phyloP scores from a whole-genome alignment of 2,329 filamentous ascomycete species.

The Ophiostoma piceae region DNA sequence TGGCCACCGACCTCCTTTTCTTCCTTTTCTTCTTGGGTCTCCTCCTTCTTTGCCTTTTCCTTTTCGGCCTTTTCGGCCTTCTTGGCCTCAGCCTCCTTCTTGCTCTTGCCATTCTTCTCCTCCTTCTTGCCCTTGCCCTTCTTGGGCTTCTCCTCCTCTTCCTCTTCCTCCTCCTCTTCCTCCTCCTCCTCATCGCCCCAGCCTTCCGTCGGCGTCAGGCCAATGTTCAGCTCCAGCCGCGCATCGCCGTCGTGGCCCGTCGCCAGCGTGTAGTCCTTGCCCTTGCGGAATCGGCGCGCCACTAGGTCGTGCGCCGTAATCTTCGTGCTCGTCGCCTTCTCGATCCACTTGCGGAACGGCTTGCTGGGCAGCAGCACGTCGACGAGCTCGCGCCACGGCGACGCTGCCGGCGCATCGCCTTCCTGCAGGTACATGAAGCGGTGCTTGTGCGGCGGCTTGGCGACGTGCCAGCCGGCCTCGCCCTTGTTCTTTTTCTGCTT shows the following conservation, averaged over 20 bases:
- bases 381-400: constrained; percentile 69
- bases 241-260: constrained; percentile 74
- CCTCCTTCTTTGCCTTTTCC: constrained; percentile 30
- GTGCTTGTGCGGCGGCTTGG: constrained; percentile 89
- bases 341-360: constrained; percentile 85
- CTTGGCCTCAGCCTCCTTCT: not conserved
- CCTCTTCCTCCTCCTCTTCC: constrained; percentile 34
- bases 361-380: constrained; percentile 77
- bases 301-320: constrained; percentile 70
- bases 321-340: constrained; percentile 69
- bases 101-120: not conserved
- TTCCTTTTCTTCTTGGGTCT: constrained; percentile 31
- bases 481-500: constrained; percentile 40
- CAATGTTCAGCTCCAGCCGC: constrained; percentile 79
- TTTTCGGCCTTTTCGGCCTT: constrained; percentile 21
- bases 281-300: constrained; percentile 80
- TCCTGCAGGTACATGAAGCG: constrained; percentile 77
- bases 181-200: constrained; percentile 62
- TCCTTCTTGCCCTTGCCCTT: constrained; percentile 20
- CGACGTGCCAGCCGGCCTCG: constrained; percentile 64
- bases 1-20: constrained; percentile 59
- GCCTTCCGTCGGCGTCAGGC: constrained; percentile 75
- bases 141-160: constrained; percentile 32
- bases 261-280: constrained; percentile 87
- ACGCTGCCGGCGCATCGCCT: constrained; percentile 40